Evolutionary conservation across 2,329 filamentous ascomycete genomes (phyloP).

Genomic region (Penicillium palitans): DNA sequence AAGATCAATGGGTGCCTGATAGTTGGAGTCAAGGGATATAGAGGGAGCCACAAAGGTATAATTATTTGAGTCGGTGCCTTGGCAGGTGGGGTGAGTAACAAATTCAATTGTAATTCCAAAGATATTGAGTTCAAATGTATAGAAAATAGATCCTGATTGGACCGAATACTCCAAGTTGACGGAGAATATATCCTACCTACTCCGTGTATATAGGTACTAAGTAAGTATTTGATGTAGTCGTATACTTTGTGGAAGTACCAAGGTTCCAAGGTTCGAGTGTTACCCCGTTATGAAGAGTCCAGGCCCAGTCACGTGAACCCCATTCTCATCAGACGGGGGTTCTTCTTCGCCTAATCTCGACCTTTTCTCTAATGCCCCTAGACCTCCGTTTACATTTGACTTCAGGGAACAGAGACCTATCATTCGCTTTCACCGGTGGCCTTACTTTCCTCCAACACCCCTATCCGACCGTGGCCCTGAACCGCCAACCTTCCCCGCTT

Average conservation of each 20-base stretch:
- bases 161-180: too few relatives aligned
- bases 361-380: not conserved
- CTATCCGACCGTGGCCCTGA: not conserved
- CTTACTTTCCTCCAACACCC: not conserved
- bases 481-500: slow-evolving; percentile 8
- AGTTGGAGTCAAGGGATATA: not conserved
- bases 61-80: not conserved
- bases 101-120: not conserved
- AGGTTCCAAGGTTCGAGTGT: not conserved
- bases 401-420: not conserved
- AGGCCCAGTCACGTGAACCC: slow-evolving; percentile 25
- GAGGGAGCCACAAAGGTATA: not conserved
- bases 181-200: not conserved
- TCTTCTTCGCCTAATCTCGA: slow-evolving; percentile 10
- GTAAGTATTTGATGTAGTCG: not conserved
- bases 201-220: too few relatives aligned
- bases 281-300: slow-evolving; percentile 11
- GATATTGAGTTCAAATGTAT: not conserved
- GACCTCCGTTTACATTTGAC: not conserved
- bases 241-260: not conserved
- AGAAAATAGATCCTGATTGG: not conserved
- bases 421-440: not conserved
- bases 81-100: not conserved
- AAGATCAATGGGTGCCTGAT: not conserved
- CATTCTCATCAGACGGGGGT: slow-evolving; percentile 16